A percentile compares a stretch with the other conserved stretches of the same genome.
Conservation (phyloP, 495 filamentous ascomycete species). For the Penicillium egyptiacum region DNA sequence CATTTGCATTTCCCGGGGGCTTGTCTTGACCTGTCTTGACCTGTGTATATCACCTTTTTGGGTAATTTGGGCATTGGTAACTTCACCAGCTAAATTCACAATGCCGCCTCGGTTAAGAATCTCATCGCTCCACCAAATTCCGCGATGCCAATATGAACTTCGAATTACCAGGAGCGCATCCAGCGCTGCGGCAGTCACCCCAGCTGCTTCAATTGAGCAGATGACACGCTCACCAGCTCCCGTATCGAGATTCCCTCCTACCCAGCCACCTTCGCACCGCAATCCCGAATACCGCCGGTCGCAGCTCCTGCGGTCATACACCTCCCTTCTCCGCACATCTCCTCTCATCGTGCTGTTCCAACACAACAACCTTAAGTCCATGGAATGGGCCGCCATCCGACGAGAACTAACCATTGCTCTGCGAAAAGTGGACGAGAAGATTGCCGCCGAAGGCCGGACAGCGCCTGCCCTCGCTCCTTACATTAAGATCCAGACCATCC, state of each 20-base stretch:
- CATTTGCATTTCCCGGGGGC: constrained; percentile 21
- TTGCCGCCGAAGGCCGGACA: constrained; percentile 45
- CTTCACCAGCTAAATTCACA: constrained; percentile 18
- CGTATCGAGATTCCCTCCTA: constrained; percentile 59
- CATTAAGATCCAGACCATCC: constrained; percentile 76
- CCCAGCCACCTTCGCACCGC: constrained; percentile 85
- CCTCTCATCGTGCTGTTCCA: constrained; percentile 92
- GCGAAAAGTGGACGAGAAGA: constrained; percentile 61
- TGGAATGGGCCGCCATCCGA: constrained; percentile 84
- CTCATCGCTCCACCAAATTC: constrained; percentile 35
- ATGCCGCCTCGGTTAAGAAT: constrained; percentile 52
- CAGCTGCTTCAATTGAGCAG: constrained; percentile 48
- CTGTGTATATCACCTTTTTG: constrained; percentile 19
- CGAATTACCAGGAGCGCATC: constrained; percentile 35
- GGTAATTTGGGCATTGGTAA: constrained; percentile 6
- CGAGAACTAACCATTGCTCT: constrained; percentile 75
- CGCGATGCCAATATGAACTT: constrained; percentile 39
- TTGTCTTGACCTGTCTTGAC: constrained; percentile 13
- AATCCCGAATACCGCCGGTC: constrained; percentile 85
- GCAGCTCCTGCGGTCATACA: constrained; percentile 92
- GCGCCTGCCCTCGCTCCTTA: constrained; percentile 48
- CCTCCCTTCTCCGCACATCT: constrained; percentile 84
- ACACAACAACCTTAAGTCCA: constrained; percentile 89
- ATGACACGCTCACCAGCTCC: constrained; percentile 55
- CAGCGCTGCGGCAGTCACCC: constrained; percentile 47